A percentile compares a stretch with the other conserved stretches of the same genome.
Conservation (phyloP, 2,329 filamentous ascomycete species). For the Trichoderma arundinaceum region DNA sequence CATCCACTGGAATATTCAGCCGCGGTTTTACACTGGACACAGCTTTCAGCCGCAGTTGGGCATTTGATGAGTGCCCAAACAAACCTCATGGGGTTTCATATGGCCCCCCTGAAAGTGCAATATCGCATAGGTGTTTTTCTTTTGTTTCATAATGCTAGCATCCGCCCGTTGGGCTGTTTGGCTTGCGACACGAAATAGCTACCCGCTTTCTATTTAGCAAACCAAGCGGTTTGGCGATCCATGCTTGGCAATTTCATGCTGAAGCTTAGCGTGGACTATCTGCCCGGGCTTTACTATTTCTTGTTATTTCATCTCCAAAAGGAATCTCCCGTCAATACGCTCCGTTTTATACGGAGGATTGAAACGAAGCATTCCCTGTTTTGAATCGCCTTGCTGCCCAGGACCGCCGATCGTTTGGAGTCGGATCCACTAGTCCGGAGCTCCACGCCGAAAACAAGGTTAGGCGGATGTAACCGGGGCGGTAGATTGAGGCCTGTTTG, state of each 20-base stretch:
- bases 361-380: not conserved
- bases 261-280: not conserved
- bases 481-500: constrained; percentile 11
- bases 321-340: not conserved
- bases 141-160: not conserved
- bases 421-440: constrained; percentile 14
- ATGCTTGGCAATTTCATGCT: not conserved
- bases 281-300: not conserved
- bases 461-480: constrained; percentile 21
- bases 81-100: not conserved
- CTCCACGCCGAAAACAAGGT: constrained; percentile 24
- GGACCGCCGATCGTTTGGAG: constrained; percentile 13
- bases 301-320: not conserved
- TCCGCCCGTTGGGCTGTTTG: constrained; percentile 18
- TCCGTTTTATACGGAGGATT: constrained; percentile 21
- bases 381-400: constrained; percentile 15
- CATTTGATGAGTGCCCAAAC: not conserved
- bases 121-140: not conserved
- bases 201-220: not conserved
- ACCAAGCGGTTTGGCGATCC: not conserved
- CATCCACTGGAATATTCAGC: constrained; percentile 1
- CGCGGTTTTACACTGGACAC: not conserved
- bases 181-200: constrained; percentile 2
- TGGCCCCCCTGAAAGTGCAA: not conserved
- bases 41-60: not conserved